Conservation (phyloP, 371 early-diverging fungal genomes). For the Mucor circinelloides region DNA sequence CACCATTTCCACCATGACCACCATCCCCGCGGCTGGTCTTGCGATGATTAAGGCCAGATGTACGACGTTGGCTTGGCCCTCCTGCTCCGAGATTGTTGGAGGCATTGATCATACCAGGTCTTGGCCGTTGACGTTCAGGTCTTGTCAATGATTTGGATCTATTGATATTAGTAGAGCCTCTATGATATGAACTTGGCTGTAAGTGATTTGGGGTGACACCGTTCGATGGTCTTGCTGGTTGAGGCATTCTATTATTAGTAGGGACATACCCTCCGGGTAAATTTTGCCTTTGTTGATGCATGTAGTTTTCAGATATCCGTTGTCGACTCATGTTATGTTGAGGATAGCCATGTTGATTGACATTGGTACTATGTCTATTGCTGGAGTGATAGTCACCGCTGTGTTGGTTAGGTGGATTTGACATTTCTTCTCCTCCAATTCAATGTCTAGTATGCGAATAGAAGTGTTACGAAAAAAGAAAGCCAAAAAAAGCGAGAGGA, state of each 20-base stretch:
- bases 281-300: background rate
- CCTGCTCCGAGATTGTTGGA: background rate
- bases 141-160: conserved; percentile 42
- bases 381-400: background rate
- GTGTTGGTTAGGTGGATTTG: background rate
- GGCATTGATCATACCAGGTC: conserved; percentile 22
- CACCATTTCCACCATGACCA: background rate
- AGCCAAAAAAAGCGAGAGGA: background rate
- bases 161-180: conserved; percentile 6
- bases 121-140: conserved; percentile 52
- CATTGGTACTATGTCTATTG: background rate
- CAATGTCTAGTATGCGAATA: background rate
- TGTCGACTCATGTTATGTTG: background rate
- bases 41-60: background rate
- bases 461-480: background rate
- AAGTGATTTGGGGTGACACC: background rate
- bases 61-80: background rate
- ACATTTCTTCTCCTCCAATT: background rate
- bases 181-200: conserved; percentile 3
- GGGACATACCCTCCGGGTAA: background rate
- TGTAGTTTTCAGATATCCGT: background rate
- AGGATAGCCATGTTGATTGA: background rate
- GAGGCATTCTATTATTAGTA: conserved; percentile 4
- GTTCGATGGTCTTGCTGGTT: background rate
- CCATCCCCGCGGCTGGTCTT: background rate